Conservation (phyloP, 371 early-diverging fungal species). For the Mortierella sp. region DNA sequence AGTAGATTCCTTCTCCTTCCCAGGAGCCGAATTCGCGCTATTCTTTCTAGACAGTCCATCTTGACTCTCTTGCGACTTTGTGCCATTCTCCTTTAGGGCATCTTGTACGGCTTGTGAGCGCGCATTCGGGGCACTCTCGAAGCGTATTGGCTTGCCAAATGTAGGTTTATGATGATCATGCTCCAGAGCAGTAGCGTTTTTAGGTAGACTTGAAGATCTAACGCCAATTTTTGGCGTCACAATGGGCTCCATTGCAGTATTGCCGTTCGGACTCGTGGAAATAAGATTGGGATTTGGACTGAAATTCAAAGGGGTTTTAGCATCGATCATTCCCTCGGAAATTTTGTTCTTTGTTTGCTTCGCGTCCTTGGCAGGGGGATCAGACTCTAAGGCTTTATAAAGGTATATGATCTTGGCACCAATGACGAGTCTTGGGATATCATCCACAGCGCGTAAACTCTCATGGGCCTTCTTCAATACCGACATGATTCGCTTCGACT, state of each 20-base stretch:
- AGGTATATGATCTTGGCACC: slow-evolving; percentile 21
- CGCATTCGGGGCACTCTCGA: background rate
- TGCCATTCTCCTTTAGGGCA: background rate
- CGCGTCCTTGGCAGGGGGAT: background rate
- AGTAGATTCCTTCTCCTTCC: background rate
- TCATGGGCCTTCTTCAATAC: slow-evolving; percentile 38
- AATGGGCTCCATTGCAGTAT: background rate
- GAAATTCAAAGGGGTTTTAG: background rate
- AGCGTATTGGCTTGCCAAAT: background rate
- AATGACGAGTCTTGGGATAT: slow-evolving; percentile 35
- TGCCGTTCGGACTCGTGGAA: background rate
- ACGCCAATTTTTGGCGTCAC: background rate
- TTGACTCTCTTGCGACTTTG: background rate
- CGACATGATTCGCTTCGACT: slow-evolving; percentile 22
- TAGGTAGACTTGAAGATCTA: background rate
- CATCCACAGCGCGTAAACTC: slow-evolving; percentile 24
- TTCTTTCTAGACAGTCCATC: background rate
- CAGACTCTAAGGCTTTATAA: background rate
- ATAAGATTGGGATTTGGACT: no score
- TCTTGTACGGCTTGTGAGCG: background rate
- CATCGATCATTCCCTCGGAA: background rate
- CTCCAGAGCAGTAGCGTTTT: background rate
- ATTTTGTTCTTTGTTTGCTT: background rate
- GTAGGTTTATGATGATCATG: background rate
- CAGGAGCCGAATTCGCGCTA: background rate